Conservation (phyloP, 2,329 filamentous ascomycete genomes). For the Salinomyces thailandicus region DNA sequence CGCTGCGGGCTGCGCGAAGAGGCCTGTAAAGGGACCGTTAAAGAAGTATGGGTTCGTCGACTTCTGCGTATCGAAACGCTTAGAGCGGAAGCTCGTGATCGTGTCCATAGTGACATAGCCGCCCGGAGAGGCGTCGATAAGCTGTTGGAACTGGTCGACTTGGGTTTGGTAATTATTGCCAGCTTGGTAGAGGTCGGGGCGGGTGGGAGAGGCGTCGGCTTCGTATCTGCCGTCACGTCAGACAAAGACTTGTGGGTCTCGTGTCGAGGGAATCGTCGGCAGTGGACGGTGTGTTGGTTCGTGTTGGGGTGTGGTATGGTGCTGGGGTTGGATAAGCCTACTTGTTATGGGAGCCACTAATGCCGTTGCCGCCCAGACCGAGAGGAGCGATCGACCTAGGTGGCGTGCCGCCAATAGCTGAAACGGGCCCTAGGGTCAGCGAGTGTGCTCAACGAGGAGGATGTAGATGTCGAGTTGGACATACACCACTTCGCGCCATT, state of each 20-base stretch:
- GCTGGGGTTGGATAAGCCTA: no score
- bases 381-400: no score
- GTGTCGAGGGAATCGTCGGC: background rate
- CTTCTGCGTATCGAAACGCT: conserved; percentile 22
- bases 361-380: conserved; percentile 10
- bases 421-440: no score
- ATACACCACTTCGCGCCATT: conserved; percentile 15
- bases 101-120: conserved; percentile 25
- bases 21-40: conserved; percentile 20
- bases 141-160: conserved; percentile 12
- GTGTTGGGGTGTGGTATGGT: background rate
- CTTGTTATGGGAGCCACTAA: conserved; percentile 16
- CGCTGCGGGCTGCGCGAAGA: conserved; percentile 21
- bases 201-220: conserved; percentile 23
- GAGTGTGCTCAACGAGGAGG: no score
- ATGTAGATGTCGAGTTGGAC: no score
- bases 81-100: conserved; percentile 17
- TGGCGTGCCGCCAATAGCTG: conserved; percentile 17
- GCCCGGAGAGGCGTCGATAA: conserved; percentile 10
- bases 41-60: conserved; percentile 18
- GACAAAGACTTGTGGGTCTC: no score
- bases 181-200: conserved; percentile 22
- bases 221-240: conserved; percentile 30
- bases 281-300: no score
- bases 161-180: conserved; percentile 14